Percentiles rank a stretch among this genome's conserved stretches.
Conservation (phyloP, 2,329 filamentous ascomycete genomes). For the Penicillium sp. region DNA sequence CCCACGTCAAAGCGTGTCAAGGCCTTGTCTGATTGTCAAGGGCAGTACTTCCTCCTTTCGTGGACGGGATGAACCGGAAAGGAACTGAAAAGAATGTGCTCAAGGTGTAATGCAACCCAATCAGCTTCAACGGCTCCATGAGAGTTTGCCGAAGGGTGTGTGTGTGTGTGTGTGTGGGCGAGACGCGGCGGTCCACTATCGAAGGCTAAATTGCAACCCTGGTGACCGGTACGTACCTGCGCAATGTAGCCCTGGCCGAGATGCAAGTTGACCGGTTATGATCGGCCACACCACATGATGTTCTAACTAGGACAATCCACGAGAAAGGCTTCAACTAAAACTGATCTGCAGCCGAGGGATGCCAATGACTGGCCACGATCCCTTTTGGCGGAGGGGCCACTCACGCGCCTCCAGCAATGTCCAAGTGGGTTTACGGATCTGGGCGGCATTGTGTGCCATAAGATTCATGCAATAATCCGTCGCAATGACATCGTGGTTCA, state of each 20-base stretch:
- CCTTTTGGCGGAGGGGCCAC: not conserved
- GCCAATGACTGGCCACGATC: not conserved
- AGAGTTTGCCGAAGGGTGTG: not conserved
- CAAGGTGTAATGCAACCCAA: conserved; percentile 14
- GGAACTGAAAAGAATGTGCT: not conserved
- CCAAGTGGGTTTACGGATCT: conserved; percentile 3
- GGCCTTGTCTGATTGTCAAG: not conserved
- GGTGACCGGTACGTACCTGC: not conserved
- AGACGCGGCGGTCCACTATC: not conserved
- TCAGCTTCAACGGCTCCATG: conserved; percentile 1
- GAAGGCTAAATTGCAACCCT: not conserved
- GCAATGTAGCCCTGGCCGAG: not conserved
- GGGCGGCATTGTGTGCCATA: conserved; percentile 6
- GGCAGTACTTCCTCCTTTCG: not conserved
- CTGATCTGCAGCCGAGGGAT: conserved; percentile 10
- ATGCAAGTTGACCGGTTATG: conserved; percentile 4
- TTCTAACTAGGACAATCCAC: not conserved
- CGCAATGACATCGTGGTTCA: not conserved
- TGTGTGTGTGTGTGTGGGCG: not conserved
- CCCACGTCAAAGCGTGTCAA: conserved; percentile 10
- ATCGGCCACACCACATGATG: conserved; percentile 6
- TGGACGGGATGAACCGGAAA: conserved; percentile 9
- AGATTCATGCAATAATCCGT: conserved; percentile 2
- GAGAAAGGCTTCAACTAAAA: conserved; percentile 9
- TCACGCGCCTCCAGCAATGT: not conserved